phyloP scores from a whole-genome alignment of 2,329 filamentous ascomycete genomes.

The Celoporthe dispersa region DNA sequence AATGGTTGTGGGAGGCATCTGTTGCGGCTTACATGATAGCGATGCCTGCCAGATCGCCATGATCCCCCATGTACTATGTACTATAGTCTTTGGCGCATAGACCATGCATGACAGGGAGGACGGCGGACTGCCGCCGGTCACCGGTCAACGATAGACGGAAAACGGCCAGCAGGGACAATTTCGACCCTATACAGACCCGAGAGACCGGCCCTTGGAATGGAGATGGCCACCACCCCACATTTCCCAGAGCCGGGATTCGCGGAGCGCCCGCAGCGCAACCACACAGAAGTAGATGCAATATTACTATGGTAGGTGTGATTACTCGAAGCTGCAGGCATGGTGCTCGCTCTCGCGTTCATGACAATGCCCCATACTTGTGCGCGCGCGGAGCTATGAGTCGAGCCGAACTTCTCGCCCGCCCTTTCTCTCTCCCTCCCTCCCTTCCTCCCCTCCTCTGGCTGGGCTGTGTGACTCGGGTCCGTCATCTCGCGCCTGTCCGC shows the following conservation, averaged over 20 bases:
- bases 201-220: background rate
- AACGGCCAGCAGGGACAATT: too few species aligned
- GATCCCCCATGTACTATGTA: too few species aligned
- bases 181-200: background rate
- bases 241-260: background rate
- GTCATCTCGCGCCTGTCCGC: background rate
- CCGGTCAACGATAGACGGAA: background rate
- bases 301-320: background rate
- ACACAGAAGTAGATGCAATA: background rate
- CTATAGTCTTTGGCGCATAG: background rate
- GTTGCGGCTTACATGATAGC: too few species aligned
- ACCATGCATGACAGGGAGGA: background rate
- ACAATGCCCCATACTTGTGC: background rate
- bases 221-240: background rate
- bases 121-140: background rate
- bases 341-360: background rate
- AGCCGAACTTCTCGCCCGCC: too few species aligned
- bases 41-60: background rate
- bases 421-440: background rate
- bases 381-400: background rate
- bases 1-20: too few species aligned
- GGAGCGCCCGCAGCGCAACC: background rate
- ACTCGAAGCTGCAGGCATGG: background rate
- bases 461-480: background rate
- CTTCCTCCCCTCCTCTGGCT: background rate